Conservation (phyloP, 768 basidiomycete genomes). For the Macrolepiota dolichaula region DNA sequence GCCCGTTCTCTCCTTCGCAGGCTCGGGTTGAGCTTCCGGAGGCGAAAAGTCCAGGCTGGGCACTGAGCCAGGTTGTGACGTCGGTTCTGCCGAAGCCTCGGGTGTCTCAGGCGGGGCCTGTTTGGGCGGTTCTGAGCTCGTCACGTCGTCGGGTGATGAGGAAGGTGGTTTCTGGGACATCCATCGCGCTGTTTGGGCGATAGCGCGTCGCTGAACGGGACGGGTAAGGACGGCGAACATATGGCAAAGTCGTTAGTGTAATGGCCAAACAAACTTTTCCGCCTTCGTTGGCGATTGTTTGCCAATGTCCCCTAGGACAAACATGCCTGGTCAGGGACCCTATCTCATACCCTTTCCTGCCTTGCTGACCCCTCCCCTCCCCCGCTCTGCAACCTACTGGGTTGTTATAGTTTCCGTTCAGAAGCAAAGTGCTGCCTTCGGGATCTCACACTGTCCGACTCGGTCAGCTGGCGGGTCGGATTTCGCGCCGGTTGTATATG, state of each 20-base stretch:
- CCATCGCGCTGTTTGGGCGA: slow-evolving; percentile 30
- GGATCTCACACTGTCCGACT: neutral
- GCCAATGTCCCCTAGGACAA: neutral
- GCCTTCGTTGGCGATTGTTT: slow-evolving; percentile 4
- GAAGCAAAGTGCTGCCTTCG: neutral
- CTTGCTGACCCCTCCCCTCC: neutral
- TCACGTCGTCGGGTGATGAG: slow-evolving; percentile 14
- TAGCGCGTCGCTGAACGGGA: slow-evolving; percentile 30
- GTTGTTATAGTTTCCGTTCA: neutral
- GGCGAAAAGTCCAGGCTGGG: slow-evolving; percentile 69
- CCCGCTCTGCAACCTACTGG: neutral
- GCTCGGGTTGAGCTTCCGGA: slow-evolving; percentile 37
- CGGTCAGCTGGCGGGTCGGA: neutral
- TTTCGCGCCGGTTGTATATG: neutral
- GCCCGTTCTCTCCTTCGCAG: slow-evolving; percentile 54
- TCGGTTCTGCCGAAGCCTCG: slow-evolving; percentile 13
- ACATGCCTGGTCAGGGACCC: neutral
- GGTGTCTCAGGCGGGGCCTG: slow-evolving; percentile 20
- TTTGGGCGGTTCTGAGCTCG: slow-evolving; percentile 7
- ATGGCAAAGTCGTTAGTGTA: slow-evolving; percentile 8
- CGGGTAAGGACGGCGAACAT: slow-evolving; percentile 32
- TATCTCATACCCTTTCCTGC: too few species aligned
- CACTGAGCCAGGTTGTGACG: slow-evolving; percentile 21
- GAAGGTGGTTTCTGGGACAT: slow-evolving; percentile 28
- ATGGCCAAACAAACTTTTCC: slow-evolving; percentile 2